Conservation (phyloP, 2,329 filamentous ascomycete species). For the Tricladium varicosporioides region DNA sequence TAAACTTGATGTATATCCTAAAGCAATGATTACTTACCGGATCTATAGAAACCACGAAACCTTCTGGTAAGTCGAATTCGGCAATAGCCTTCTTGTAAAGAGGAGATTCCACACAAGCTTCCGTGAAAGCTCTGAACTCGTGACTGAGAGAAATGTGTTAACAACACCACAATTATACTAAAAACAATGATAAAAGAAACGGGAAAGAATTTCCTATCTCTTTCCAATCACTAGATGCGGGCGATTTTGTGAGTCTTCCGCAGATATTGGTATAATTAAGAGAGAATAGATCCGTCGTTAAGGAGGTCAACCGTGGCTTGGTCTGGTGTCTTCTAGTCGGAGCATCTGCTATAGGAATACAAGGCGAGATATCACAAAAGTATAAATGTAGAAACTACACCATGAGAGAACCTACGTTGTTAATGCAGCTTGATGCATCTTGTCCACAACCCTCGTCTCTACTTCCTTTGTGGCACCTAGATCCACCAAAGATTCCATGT, state of each 20-base stretch:
- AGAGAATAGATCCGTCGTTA: too few relatives aligned
- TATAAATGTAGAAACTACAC: too few relatives aligned
- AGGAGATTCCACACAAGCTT: constrained; percentile 49
- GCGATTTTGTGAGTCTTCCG: too few relatives aligned
- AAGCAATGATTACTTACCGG: constrained; percentile 29
- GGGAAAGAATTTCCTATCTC: constrained; percentile 40
- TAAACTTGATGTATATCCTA: too few relatives aligned
- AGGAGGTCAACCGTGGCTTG: too few relatives aligned
- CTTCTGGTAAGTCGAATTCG: constrained; percentile 51
- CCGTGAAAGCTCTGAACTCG: constrained; percentile 46
- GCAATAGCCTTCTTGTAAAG: constrained; percentile 49
- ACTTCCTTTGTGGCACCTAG: constrained; percentile 24
- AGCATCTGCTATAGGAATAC: too few relatives aligned
- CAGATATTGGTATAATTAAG: too few relatives aligned
- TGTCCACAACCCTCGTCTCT: too few relatives aligned
- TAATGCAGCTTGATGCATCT: too few relatives aligned
- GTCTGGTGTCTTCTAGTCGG: too few relatives aligned
- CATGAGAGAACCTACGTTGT: too few relatives aligned
- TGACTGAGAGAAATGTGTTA: constrained; percentile 30
- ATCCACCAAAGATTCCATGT: constrained; percentile 52
- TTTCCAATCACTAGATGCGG: constrained; percentile 15
- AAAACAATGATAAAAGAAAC: constrained; percentile 45
- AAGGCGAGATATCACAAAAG: too few relatives aligned
- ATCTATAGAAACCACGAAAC: constrained; percentile 52
- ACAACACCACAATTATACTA: constrained; percentile 48